Base-by-base conservation (phyloP, 1,284 basidiomycete species). In the Microbotryum violaceum region DNA sequence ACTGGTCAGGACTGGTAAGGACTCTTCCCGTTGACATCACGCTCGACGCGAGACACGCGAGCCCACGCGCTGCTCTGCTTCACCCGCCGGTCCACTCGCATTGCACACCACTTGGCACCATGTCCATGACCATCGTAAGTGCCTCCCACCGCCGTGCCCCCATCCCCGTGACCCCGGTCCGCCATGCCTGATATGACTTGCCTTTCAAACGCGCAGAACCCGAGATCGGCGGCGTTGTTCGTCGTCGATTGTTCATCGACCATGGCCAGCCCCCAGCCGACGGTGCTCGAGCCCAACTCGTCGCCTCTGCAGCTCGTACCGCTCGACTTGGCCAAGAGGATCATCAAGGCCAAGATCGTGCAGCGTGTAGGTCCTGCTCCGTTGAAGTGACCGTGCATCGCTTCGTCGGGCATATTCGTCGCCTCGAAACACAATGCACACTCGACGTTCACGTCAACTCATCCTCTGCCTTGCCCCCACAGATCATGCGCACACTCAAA, bases 401-500 rank as follows among this genome's bases (percentile, higher is more conserved):
- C 31, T 27, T 27, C n/a, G 21, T 51, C 9, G 18, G 7, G 12
- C 37, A 29, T 37, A 6, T 7, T 20, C 16, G 10, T 31, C 1
- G 31, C 8, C 31, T 31, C 31, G 31, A 31, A 9, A 8, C 8
- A 31, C 29, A 37, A 1, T 3, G n/a, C 9, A 29, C 12, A 4
- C 33, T 25, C 33, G 49, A 45, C 48, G 18, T 20, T 9, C 25
- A 37, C 33, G n/a, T 14, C 20, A 25, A 4, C 27, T 2, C 7
- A 18, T 12, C 9, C 3, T 18, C 59, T 31, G n/a, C 20, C n/a
- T 20, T 4, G 2, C 6, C 1, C 4, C 0, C 9, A 18, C 54
- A 70, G 69, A 69, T 70, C 54, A 62, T 68, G 9, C 62, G 69
- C 6, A 61, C 66, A 18, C 61, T 70, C 42, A 63, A 61, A 50